Evolutionary conservation across 2,329 filamentous ascomycete species (phyloP).

Genomic region (Trichoderma citrinoviride): DNA sequence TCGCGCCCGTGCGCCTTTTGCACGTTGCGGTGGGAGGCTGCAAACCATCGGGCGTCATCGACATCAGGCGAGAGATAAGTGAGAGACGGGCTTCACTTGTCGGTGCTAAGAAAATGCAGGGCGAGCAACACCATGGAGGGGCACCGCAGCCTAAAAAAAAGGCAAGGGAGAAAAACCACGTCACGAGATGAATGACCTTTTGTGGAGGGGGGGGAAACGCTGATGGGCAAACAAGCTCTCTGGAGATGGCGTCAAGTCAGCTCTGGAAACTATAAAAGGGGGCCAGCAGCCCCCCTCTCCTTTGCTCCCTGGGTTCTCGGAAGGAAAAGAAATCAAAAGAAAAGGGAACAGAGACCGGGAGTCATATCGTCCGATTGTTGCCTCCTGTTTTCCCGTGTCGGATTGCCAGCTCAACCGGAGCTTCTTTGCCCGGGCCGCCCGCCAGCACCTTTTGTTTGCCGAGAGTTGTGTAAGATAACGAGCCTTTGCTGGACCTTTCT

Average conservation of each 20-base stretch:
- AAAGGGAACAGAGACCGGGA: neutral
- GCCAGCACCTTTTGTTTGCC: neutral
- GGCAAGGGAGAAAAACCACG: constrained; percentile 15
- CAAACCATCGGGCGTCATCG: constrained; percentile 21
- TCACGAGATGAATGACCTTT: constrained; percentile 18
- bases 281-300: constrained; percentile 7
- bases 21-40: neutral
- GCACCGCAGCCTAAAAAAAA: constrained; percentile 16
- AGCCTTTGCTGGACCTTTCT: neutral
- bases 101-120: neutral
- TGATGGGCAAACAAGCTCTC: constrained; percentile 8
- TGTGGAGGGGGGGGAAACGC: neutral
- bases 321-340: neutral
- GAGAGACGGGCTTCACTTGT: constrained; percentile 19
- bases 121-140: constrained; percentile 11
- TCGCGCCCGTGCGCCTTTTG: neutral
- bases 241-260: constrained; percentile 19
- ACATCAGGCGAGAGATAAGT: neutral
- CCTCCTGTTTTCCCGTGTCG: neutral
- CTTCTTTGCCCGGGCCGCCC: constrained; percentile 11
- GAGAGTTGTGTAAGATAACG: neutral
- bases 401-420: constrained; percentile 19
- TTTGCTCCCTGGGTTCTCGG: neutral
- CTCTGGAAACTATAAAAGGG: constrained; percentile 22
- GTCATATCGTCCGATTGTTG: neutral